These are phyloP conservation scores for Quaeritorhiza haematococci DNA, from an alignment of 371 early-diverging fungal genomes.

Conservation along the genomic window DNA sequence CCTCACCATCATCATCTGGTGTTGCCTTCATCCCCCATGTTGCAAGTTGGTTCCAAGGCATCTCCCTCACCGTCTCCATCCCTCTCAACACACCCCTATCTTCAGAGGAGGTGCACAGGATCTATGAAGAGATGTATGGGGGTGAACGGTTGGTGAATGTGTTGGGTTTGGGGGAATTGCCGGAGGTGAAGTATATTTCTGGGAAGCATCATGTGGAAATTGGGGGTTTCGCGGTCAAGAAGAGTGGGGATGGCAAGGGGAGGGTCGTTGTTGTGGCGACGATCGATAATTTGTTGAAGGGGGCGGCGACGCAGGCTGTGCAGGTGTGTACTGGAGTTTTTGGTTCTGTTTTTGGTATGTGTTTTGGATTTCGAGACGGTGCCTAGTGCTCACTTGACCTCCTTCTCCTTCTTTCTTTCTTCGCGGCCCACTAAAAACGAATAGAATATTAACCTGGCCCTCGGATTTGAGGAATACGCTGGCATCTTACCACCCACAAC, in stretches of 20 bases:
- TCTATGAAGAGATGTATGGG: slow-evolving; percentile 67
- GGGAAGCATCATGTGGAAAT: slow-evolving; percentile 80
- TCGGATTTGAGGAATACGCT: slow-evolving; percentile 75
- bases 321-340: slow-evolving; percentile 45
- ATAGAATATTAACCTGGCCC: slow-evolving; percentile 69
- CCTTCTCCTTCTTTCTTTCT: slow-evolving; percentile 1
- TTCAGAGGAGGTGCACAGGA: slow-evolving; percentile 55
- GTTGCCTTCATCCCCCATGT: slow-evolving; percentile 87
- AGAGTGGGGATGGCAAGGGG: slow-evolving; percentile 56
- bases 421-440: slow-evolving; percentile 27
- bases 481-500: slow-evolving; percentile 69
- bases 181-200: slow-evolving; percentile 81
- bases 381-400: neutral
- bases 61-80: slow-evolving; percentile 79
- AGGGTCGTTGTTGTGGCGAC: slow-evolving; percentile 86
- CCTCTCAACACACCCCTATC: slow-evolving; percentile 70
- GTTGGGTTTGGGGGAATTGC: slow-evolving; percentile 51
- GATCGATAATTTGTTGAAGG: slow-evolving; percentile 94
- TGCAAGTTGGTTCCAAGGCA: slow-evolving; percentile 89
- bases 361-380: neutral
- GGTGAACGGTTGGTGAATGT: slow-evolving; percentile 80
- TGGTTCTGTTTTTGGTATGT: neutral
- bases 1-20: no score
- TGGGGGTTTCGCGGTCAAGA: slow-evolving; percentile 86
- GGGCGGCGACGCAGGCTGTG: slow-evolving; percentile 93